Base-by-base conservation (phyloP, 805 yeast genomes). In the Vanderwaltozyma tropicalis region DNA sequence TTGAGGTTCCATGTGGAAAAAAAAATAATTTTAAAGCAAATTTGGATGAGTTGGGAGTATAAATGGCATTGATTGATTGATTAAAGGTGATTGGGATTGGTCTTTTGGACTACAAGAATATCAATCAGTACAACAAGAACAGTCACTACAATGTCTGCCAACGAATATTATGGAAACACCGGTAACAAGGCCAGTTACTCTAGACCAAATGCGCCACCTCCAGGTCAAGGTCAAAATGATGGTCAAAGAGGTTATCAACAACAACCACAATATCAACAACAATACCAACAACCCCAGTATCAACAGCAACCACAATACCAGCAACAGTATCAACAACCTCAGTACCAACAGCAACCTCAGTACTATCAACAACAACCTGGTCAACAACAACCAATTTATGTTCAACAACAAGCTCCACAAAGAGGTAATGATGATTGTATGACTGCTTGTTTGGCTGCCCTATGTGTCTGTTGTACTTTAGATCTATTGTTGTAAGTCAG, bases 391-490 rank as follows among this genome's bases (percentile, higher is more conserved):
- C 76, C 76, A 0, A 63, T 71, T 10, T 71, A 71, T 36, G 75
- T 71, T 17, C 78, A 72, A 46, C 76, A 69, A 46, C 69, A 56
- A 35, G 69, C 67, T 7, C 65, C 57, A 25, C 46, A 47, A 24
- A 50, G 51, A 17, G 63, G 61, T 34, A 62, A 61, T 38, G 53
- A 55, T 10, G 70, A 61, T 42, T 73, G 78, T 56, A 57, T 71
- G 47, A 57, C 69, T 48, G 78, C 71, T 11, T 72, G 78, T 61
- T 51, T 73, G 32, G 76, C 72, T 17, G 76, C 72, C 18, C 39
- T 72, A 53, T 73, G 78, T 67, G 44, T 72, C 41, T 73, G 79
- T 51, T 72, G 74, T 52, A 68, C 78, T 19, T 47, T 73, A 41
- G 77, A 72, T 48, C 67, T 73, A 39, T 37, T 73, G 14, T 68